Conservation (phyloP, 352 stramenopile genomes). For the Phytophthora multivora region DNA sequence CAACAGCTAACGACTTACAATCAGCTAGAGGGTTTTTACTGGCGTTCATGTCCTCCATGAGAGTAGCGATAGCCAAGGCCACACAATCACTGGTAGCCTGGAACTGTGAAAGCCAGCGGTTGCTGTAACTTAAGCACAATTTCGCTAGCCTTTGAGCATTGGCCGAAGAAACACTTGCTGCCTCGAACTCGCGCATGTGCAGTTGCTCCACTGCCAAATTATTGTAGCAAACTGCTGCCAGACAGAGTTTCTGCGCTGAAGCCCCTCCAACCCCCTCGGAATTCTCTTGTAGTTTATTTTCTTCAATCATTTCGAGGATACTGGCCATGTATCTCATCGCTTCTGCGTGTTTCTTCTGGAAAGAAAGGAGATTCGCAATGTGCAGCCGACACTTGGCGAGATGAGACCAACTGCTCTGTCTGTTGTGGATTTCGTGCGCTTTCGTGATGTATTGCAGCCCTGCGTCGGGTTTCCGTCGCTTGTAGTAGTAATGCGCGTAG, state of each 20-base stretch:
- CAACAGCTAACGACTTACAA: background rate
- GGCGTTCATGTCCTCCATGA: slow-evolving; percentile 66
- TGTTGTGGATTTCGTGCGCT: slow-evolving; percentile 83
- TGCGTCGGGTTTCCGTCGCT: slow-evolving; percentile 77
- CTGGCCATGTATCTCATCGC: slow-evolving; percentile 78
- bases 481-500: slow-evolving; percentile 93
- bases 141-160: slow-evolving; percentile 89
- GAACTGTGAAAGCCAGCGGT: slow-evolving; percentile 89
- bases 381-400: slow-evolving; percentile 92
- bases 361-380: slow-evolving; percentile 74
- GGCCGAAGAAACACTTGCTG: slow-evolving; percentile 70
- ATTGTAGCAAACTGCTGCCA: slow-evolving; percentile 92
- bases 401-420: slow-evolving; percentile 78
- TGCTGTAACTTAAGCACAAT: slow-evolving; percentile 92
- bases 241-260: slow-evolving; percentile 89
- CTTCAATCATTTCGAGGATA: slow-evolving; percentile 90
- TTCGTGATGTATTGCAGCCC: slow-evolving; percentile 86
- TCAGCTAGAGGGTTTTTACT: slow-evolving; percentile 15
- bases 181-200: slow-evolving; percentile 81
- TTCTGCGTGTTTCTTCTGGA: slow-evolving; percentile 79
- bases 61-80: slow-evolving; percentile 64
- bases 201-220: slow-evolving; percentile 93
- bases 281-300: slow-evolving; percentile 81
- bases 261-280: slow-evolving; percentile 36
- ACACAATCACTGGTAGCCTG: slow-evolving; percentile 86